Evolutionary conservation across 257 asterid species (phyloP), one percentile per base, ranked within the genome.

Genomic region (Verbena officinalis): DNA sequence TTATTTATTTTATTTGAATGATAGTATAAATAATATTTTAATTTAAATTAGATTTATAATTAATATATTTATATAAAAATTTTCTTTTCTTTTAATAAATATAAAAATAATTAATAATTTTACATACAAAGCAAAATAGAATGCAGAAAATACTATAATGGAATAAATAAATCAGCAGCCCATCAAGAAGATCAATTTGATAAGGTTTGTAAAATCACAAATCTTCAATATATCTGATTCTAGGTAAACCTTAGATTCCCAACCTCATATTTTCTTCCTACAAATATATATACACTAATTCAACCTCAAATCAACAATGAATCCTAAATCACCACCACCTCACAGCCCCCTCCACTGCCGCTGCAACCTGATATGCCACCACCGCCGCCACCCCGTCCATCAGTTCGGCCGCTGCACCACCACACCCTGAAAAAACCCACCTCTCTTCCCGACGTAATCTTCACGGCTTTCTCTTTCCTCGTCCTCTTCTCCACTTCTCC

Each of bases 381-480:
- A 1, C 69, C 81, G 1, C 76, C 86, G 12, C 72, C 78, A 23
- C 78, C n/a, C n/a, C n/a, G n/a, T n/a, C n/a, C n/a, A n/a, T n/a
- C 82, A 6, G 73, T 80, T 7, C 14, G 40, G 11, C 74, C 85
- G 59, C 66, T 66, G 64, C 65, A 49, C 27, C 69, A 64, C 72
- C 85, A 69, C 73, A 76, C 52, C 74, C 81, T 76, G n/a, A 83
- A 66, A 23, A 85, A 73, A 34, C 76, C 87, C 62, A 58, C 88
- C 0, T 73, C 92, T 33, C 69, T 92, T 38, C 80, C 97, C 1
- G 97, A 89, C 82, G 81, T 82, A 59, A 68, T 92, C 80, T 76
- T 85, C 84, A 76, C 95, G 5, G 96, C 94, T 38, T 80, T 89
- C 64, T 89, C 97, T 36, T 72, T 87, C 55, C 81, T 92, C 66